Conservation (phyloP, 78 protist species). For the Dictyostelium firmibasis region DNA sequence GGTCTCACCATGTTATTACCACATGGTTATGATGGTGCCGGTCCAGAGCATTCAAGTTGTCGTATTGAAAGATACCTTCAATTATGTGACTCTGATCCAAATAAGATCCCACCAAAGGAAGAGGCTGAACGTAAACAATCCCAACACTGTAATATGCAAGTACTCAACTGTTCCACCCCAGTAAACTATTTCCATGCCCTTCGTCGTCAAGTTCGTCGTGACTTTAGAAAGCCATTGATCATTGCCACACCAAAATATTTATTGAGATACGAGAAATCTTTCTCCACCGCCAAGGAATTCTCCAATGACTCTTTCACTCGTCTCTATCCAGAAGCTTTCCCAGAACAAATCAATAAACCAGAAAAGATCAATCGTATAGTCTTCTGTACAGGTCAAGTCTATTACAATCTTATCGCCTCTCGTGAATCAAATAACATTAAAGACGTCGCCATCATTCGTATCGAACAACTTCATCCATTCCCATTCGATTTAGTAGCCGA, state of each 20-base stretch:
- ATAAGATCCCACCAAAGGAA: slow-evolving; percentile 32
- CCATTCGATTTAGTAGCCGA: slow-evolving; percentile 91
- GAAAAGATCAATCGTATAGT: slow-evolving; percentile 87
- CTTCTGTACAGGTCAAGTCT: slow-evolving; percentile 94
- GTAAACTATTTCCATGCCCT: slow-evolving; percentile 98
- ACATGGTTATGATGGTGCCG: slow-evolving; percentile 98
- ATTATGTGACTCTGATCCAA: slow-evolving; percentile 77
- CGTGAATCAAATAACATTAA: slow-evolving; percentile 57
- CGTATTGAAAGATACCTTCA: slow-evolving; percentile 96
- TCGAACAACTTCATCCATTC: slow-evolving; percentile 97
- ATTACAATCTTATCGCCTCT: slow-evolving; percentile 79
- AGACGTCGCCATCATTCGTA: slow-evolving; percentile 92
- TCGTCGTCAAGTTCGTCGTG: slow-evolving; percentile 95
- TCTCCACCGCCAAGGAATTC: slow-evolving; percentile 68
- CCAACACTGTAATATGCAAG: slow-evolving; percentile 84
- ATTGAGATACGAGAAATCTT: slow-evolving; percentile 77
- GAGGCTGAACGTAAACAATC: slow-evolving; percentile 53
- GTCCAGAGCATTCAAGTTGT: slow-evolving; percentile 98
- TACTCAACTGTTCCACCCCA: slow-evolving; percentile 94
- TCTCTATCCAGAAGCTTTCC: slow-evolving; percentile 66
- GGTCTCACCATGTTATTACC: slow-evolving; percentile 95
- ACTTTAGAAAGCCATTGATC: slow-evolving; percentile 97
- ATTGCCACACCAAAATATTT: slow-evolving; percentile 92
- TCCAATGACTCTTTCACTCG: slow-evolving; percentile 57
- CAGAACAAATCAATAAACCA: slow-evolving; percentile 43